These are phyloP conservation scores for Sclerotinia subarctica DNA, from an alignment of 2,329 filamentous ascomycete species.

Conservation along the genomic window DNA sequence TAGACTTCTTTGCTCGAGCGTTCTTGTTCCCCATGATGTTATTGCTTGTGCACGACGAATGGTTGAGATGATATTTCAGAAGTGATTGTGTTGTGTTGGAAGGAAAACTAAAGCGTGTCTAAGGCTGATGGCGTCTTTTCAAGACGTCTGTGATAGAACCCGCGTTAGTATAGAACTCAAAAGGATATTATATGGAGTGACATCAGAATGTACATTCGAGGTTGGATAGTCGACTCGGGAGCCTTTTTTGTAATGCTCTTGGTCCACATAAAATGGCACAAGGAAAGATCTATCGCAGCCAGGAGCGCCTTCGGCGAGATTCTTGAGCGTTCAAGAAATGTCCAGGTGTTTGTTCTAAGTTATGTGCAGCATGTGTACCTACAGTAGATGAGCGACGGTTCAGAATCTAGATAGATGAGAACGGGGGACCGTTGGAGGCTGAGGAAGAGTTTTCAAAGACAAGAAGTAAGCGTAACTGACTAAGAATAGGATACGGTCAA, in stretches of 20 bases:
- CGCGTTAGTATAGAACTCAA: background rate
- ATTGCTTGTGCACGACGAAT: background rate
- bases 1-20: slow-evolving; percentile 8
- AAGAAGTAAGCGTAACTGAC: background rate
- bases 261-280: background rate
- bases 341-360: background rate
- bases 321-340: background rate
- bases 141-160: background rate
- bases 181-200: background rate
- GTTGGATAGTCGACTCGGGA: too few relatives aligned
- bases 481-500: background rate
- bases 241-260: background rate
- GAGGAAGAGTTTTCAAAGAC: background rate
- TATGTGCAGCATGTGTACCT: background rate
- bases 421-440: background rate
- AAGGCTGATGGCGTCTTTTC: background rate
- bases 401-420: background rate
- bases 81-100: background rate
- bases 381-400: background rate
- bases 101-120: background rate
- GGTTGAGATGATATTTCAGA: background rate
- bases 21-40: slow-evolving; percentile 19
- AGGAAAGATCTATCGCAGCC: background rate
- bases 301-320: background rate
- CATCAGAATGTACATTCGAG: background rate